Conservation (phyloP, 1,284 basidiomycete genomes). For the Mycosarcoma mackinlayi region DNA sequence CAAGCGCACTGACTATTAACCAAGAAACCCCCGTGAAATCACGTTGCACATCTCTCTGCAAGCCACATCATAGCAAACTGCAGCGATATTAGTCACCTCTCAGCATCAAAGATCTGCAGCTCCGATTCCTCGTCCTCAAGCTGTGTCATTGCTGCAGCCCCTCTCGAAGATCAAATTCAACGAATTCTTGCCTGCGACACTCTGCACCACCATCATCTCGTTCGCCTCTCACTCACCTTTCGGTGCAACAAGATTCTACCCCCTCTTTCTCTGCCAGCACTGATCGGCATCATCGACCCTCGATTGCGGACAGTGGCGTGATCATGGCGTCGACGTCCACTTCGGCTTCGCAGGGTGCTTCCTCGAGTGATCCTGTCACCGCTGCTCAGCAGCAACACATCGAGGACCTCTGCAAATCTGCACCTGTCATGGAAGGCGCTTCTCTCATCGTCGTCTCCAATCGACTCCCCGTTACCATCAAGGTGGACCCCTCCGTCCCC, state of each 20-base stretch:
- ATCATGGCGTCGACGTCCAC: constrained; percentile 28
- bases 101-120: constrained; percentile 1
- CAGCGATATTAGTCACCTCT: constrained; percentile 13
- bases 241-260: no score
- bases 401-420: constrained; percentile 30
- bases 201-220: neutral
- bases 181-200: neutral
- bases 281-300: no score
- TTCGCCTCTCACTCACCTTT: neutral
- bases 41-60: constrained; percentile 3
- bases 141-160: constrained; percentile 5
- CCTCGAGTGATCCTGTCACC: constrained; percentile 16
- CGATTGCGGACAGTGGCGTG: no score
- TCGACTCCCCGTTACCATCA: constrained; percentile 77
- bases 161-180: neutral
- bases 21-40: no score
- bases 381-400: constrained; percentile 40
- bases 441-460: constrained; percentile 95
- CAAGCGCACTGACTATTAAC: no score
- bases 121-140: neutral
- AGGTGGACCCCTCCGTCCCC: constrained; percentile 58
- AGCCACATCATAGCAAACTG: constrained; percentile 3
- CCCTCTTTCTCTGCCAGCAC: no score
- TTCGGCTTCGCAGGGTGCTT: constrained; percentile 3
- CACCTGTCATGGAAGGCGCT: constrained; percentile 37